A percentile compares a stretch with the other conserved stretches of the same genome.
Evolutionary conservation across 2,329 filamentous ascomycete genomes (phyloP).

Genomic region (Monilinia aucupariae): DNA sequence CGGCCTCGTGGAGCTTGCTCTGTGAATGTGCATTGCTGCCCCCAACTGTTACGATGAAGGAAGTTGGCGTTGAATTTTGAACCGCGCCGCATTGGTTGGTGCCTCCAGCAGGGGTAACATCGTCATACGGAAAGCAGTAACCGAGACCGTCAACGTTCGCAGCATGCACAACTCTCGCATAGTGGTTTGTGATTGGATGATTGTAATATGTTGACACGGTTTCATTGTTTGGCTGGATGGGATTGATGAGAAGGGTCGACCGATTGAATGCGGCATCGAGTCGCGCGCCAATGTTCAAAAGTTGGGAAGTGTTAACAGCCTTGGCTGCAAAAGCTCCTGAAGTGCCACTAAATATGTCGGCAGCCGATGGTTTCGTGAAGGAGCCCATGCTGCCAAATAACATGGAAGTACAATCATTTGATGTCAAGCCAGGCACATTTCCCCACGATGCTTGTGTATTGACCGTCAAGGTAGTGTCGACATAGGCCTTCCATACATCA

Average conservation of each 20-base stretch:
- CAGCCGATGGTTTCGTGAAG: constrained; percentile 52
- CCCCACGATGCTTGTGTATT: constrained; percentile 61
- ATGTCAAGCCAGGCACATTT: constrained; percentile 42
- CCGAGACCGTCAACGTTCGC: constrained; percentile 54
- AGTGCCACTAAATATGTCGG: constrained; percentile 62
- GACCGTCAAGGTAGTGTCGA: constrained; percentile 44
- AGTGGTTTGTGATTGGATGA: constrained; percentile 57
- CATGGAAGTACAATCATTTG: constrained; percentile 30
- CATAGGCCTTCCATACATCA: constrained; percentile 40
- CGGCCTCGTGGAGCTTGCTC: not conserved
- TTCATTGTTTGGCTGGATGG: constrained; percentile 50
- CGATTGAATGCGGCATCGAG: constrained; percentile 72
- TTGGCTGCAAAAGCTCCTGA: constrained; percentile 51
- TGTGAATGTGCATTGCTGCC: constrained; percentile 22
- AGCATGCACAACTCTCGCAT: constrained; percentile 58
- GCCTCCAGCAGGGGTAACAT: constrained; percentile 52
- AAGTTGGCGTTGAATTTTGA: constrained; percentile 36
- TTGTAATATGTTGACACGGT: constrained; percentile 46
- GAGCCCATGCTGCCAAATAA: constrained; percentile 40
- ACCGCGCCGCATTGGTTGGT: constrained; percentile 59
- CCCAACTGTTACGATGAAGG: constrained; percentile 24
- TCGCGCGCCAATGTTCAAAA: constrained; percentile 64
- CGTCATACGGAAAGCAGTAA: constrained; percentile 69
- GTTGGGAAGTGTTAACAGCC: constrained; percentile 31
- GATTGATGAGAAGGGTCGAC: constrained; percentile 55